Evolutionary conservation across 176 grass and related monocot genomes (phyloP).

Genomic region (Alloteropsis semialata): DNA sequence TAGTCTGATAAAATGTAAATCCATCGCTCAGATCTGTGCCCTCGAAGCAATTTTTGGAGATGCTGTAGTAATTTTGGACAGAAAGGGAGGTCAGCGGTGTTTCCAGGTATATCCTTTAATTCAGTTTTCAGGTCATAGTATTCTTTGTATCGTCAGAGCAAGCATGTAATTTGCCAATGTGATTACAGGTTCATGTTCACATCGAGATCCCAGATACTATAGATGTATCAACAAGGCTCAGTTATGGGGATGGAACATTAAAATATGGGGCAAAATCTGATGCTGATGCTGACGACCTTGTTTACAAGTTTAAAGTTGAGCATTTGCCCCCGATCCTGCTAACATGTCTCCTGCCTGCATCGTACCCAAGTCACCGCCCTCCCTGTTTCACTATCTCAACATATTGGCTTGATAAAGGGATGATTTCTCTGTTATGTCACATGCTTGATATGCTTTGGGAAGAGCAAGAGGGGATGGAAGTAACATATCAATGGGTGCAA

Average conservation of each 20-base stretch:
- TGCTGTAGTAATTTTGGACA: constrained; percentile 47
- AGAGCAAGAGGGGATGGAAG: constrained; percentile 53
- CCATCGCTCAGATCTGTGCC: constrained; percentile 55
- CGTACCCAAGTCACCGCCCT: constrained; percentile 61
- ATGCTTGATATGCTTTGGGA: constrained; percentile 62
- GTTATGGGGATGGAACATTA: constrained; percentile 35
- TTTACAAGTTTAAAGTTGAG: constrained; percentile 61
- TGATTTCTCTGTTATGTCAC: constrained; percentile 45
- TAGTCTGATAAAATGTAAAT: constrained; percentile 26
- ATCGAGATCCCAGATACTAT: constrained; percentile 49
- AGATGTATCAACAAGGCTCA: constrained; percentile 41
- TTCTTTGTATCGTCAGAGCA: not conserved
- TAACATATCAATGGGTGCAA: constrained; percentile 59
- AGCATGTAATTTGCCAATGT: constrained; percentile 22
- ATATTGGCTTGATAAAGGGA: constrained; percentile 52
- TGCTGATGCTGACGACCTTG: constrained; percentile 39
- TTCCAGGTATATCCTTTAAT: constrained; percentile 59
- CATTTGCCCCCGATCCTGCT: constrained; percentile 57
- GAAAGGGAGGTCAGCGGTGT: constrained; percentile 49
- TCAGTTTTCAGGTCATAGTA: constrained; percentile 13
- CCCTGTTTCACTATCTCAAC: constrained; percentile 50
- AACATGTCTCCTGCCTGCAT: constrained; percentile 54
- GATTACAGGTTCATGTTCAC: constrained; percentile 46
- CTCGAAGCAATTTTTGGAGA: constrained; percentile 88
- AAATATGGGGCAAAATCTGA: constrained; percentile 35